Conservation (phyloP, 1,284 basidiomycete genomes). For the Sporisorium iseilematis-ciliati region DNA sequence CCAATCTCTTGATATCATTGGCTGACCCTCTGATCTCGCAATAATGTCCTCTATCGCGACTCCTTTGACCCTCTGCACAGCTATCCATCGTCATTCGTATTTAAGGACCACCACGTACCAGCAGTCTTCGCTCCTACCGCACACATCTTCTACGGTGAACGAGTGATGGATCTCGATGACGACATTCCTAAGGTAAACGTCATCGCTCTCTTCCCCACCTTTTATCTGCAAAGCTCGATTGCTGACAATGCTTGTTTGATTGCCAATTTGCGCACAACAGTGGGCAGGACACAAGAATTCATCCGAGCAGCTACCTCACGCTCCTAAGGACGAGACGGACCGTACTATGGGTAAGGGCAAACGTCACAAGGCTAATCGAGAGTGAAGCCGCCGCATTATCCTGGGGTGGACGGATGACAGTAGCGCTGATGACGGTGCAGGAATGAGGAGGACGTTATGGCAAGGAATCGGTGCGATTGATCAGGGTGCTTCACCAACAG, state of each 20-base stretch:
- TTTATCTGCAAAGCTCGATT: not conserved
- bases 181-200: conserved; percentile 48
- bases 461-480: too few species aligned
- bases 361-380: conserved; percentile 28
- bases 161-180: conserved; percentile 51
- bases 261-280: conserved; percentile 13
- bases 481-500: too few species aligned
- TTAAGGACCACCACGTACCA: conserved; percentile 41
- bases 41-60: too few species aligned
- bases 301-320: conserved; percentile 40
- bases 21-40: not conserved
- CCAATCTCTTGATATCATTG: too few species aligned
- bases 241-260: conserved; percentile 1
- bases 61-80: not conserved
- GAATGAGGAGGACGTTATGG: too few species aligned
- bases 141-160: conserved; percentile 53
- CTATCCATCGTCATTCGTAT: conserved; percentile 47
- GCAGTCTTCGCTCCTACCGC: conserved; percentile 40
- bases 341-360: conserved; percentile 50
- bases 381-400: conserved; percentile 3
- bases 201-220: not conserved
- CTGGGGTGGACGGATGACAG: too few species aligned
- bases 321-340: conserved; percentile 28
- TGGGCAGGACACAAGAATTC: conserved; percentile 44
- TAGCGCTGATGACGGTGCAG: too few species aligned